Base-by-base conservation (phyloP, 2,329 filamentous ascomycete species). In the Paraphoma chrysanthemicola region DNA sequence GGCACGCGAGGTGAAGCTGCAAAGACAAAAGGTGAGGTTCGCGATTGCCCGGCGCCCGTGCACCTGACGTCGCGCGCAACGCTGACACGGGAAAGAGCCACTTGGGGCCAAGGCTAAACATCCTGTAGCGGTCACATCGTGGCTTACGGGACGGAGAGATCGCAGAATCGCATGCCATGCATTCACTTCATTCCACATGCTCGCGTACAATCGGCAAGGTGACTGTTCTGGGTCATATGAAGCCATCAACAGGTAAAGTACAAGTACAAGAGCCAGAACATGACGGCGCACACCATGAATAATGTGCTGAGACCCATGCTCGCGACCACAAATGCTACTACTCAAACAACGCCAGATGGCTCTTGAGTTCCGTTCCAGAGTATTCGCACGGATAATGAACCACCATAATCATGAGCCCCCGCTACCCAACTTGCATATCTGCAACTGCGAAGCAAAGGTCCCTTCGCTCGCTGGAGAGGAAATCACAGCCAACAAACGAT, bases 1-100 rank as follows among this genome's bases (percentile, higher is more conserved):
- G 62, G 59, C 60, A 64, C 42, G 55, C 56, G 54, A 61, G 47
- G 63, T 66, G 56, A 65, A 56, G 54, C 39, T 54, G 50, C 44
- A 23, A 36, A 43, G 48, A 49, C 41, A 39, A 49, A 48, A 53
- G 33, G 42, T 50, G 53, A 56, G 18, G 51, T 54, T 54, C 17
- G 31, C 43, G 53, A 50, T 54, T 23, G 23, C 23, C 38, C 8
- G 10, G 10, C 43, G 57, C 52, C 54, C 57, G 54, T 55, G 54
- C 57, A 49, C 51, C 48, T 46, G 53, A 54, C 57, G 43, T 42
- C 18, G 51, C 31, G 43, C 44, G 42, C 39, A 31, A 12, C 42
- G 23, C 18, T 17, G 42, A 46, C 47, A 14, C 28, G 29, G 46
- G 23, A 23, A 23, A 23, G 23, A 23, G 23, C 23, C 23, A 3